These are phyloP conservation scores for Aspergillus sclerotiicarbonarius DNA, from an alignment of 495 filamentous ascomycete genomes.

Conservation along the genomic window DNA sequence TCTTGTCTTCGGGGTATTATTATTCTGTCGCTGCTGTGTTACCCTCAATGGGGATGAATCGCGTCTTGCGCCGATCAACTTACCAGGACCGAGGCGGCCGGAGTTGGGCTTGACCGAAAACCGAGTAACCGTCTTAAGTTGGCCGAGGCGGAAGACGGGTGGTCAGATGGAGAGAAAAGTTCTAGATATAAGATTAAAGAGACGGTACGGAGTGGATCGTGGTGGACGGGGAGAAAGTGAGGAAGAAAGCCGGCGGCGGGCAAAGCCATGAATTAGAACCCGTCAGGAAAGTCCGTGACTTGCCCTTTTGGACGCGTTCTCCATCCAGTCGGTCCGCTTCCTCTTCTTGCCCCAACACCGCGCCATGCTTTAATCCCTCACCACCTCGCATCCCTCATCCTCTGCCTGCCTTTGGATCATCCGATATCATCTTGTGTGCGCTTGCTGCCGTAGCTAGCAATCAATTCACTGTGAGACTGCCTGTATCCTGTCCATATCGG, in stretches of 20 bases:
- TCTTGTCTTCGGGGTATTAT: not conserved
- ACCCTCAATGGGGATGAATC: conserved; percentile 1
- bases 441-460: not conserved
- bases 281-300: conserved; percentile 2
- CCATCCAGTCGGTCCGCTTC: not conserved
- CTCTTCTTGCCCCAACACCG: conserved; percentile 5
- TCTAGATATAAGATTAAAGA: no score
- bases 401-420: not conserved
- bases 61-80: not conserved
- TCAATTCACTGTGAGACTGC: not conserved
- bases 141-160: not conserved
- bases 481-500: not conserved
- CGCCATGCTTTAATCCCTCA: not conserved
- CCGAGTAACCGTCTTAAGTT: not conserved
- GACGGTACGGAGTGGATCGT: not conserved
- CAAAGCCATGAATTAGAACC: not conserved
- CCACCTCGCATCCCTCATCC: not conserved
- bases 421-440: not conserved
- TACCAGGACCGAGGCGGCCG: not conserved
- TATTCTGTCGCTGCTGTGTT: conserved; percentile 1
- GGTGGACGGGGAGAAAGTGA: not conserved
- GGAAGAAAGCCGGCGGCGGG: not conserved
- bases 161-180: not conserved
- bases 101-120: not conserved
- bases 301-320: conserved; percentile 9